A percentile compares a stretch with the other conserved stretches of the same genome.
These are phyloP conservation scores for Dichotomopilus funicola DNA, from an alignment of 2,329 filamentous ascomycete species.

Conservation along the genomic window DNA sequence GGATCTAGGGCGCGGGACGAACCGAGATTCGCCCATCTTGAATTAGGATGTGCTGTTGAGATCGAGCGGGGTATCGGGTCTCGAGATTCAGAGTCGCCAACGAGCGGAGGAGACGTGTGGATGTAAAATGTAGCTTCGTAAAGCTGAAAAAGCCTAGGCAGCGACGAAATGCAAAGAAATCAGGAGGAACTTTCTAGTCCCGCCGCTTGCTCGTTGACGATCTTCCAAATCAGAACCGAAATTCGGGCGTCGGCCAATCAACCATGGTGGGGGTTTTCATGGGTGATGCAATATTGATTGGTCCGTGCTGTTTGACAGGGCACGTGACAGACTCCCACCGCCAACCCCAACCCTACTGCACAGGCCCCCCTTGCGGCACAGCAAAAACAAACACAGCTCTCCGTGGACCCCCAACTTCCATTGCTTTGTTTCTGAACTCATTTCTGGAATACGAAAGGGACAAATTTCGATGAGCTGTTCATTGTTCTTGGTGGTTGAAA, in stretches of 20 bases:
- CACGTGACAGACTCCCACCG: background rate
- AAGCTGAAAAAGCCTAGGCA: slow-evolving; percentile 12
- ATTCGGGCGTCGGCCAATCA: slow-evolving; percentile 35
- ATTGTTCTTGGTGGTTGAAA: no score
- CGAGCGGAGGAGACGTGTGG: background rate
- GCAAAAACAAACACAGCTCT: no score
- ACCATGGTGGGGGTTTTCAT: slow-evolving; percentile 28
- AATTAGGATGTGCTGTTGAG: slow-evolving; percentile 14
- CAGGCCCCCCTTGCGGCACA: no score
- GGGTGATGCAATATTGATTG: slow-evolving; percentile 19
- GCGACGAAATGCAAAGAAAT: slow-evolving; percentile 7
- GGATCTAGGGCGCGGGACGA: slow-evolving; percentile 21
- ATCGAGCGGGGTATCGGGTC: slow-evolving; percentile 5
- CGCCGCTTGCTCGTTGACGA: slow-evolving; percentile 20
- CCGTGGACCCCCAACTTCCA: no score
- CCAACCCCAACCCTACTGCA: background rate
- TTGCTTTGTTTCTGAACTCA: no score
- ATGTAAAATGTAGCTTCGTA: background rate
- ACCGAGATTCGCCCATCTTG: slow-evolving; percentile 46
- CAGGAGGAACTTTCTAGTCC: slow-evolving; percentile 19
- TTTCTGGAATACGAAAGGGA: no score
- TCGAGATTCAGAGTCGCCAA: slow-evolving; percentile 1
- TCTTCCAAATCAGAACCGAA: slow-evolving; percentile 24
- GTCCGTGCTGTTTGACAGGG: slow-evolving; percentile 8
- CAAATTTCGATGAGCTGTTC: no score